phyloP scores from a whole-genome alignment of 2,329 filamentous ascomycete genomes.

The Pseudogymnoascus sp. region DNA sequence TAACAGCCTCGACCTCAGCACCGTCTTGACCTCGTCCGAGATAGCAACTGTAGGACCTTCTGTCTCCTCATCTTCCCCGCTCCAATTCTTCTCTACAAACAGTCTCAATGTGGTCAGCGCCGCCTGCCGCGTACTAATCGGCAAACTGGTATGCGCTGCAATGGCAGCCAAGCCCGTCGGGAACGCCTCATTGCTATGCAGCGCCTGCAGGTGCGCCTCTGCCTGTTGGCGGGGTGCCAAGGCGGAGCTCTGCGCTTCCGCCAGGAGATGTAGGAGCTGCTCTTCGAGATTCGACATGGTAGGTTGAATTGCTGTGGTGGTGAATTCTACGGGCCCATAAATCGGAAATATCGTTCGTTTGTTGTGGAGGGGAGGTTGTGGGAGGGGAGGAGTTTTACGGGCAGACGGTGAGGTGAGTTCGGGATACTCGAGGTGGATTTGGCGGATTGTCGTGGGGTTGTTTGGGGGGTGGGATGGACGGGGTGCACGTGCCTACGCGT shows the following conservation, averaged over 20 bases:
- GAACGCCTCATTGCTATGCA: constrained; percentile 51
- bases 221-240: constrained; percentile 75
- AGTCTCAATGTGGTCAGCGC: constrained; percentile 72
- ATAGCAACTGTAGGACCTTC: constrained; percentile 50
- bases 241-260: constrained; percentile 71
- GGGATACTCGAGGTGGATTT: constrained; percentile 2
- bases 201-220: constrained; percentile 49
- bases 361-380: background rate
- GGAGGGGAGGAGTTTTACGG: background rate
- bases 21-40: constrained; percentile 61
- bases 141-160: constrained; percentile 64
- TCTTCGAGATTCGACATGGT: constrained; percentile 46
- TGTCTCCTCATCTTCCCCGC: constrained; percentile 58
- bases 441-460: constrained; percentile 5
- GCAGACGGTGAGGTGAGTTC: background rate
- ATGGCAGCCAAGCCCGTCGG: constrained; percentile 74
- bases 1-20: constrained; percentile 65
- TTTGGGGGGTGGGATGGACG: constrained; percentile 7
- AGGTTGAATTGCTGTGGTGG: constrained; percentile 1
- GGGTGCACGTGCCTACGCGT: constrained; percentile 10
- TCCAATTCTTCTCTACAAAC: constrained; percentile 83
- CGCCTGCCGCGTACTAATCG: constrained; percentile 69
- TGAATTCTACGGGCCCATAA: background rate
- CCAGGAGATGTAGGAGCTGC: constrained; percentile 79
- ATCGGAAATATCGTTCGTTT: background rate